These are phyloP conservation scores for Fraxinus dipetala DNA, from an alignment of 305 asterid species.

Conservation along the genomic window DNA sequence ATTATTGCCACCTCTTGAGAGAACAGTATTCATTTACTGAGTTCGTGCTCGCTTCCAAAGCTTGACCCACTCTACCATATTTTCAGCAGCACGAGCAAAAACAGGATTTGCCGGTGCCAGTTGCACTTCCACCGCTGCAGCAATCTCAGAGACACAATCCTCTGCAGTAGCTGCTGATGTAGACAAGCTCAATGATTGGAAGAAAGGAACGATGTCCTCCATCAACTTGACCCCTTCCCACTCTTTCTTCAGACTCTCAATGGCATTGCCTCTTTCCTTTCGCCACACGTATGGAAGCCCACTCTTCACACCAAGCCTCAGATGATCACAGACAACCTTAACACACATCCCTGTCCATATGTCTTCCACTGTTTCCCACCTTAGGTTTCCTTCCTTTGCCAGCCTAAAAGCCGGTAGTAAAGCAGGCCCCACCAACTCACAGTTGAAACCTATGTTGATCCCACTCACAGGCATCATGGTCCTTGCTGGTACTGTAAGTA, in stretches of 20 bases:
- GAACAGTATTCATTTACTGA: constrained; percentile 12
- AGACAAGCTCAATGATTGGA: constrained; percentile 63
- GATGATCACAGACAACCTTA: constrained; percentile 77
- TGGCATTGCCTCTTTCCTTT: constrained; percentile 64
- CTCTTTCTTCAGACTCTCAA: constrained; percentile 87
- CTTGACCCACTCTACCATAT: constrained; percentile 79
- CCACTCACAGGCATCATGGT: constrained; percentile 83
- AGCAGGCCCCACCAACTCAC: constrained; percentile 78
- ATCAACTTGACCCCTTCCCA: constrained; percentile 92
- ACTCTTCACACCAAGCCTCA: constrained; percentile 71
- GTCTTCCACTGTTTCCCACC: constrained; percentile 94
- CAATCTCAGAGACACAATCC: constrained; percentile 78
- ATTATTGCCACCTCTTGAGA: constrained; percentile 1
- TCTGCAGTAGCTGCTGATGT: constrained; percentile 55
- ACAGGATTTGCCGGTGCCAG: constrained; percentile 51
- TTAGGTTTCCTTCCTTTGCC: constrained; percentile 70
- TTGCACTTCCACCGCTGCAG: constrained; percentile 54
- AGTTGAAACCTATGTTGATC: constrained; percentile 64
- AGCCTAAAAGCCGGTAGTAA: constrained; percentile 71
- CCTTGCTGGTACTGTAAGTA: constrained; percentile 67
- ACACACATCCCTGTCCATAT: constrained; percentile 89
- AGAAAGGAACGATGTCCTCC: constrained; percentile 88
- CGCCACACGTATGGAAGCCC: constrained; percentile 93
- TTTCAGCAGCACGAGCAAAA: constrained; percentile 64
- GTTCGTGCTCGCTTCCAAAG: constrained; percentile 60